These are phyloP conservation scores for Xylariales sp. DNA, from an alignment of 2,329 filamentous ascomycete species.

Conservation along the genomic window DNA sequence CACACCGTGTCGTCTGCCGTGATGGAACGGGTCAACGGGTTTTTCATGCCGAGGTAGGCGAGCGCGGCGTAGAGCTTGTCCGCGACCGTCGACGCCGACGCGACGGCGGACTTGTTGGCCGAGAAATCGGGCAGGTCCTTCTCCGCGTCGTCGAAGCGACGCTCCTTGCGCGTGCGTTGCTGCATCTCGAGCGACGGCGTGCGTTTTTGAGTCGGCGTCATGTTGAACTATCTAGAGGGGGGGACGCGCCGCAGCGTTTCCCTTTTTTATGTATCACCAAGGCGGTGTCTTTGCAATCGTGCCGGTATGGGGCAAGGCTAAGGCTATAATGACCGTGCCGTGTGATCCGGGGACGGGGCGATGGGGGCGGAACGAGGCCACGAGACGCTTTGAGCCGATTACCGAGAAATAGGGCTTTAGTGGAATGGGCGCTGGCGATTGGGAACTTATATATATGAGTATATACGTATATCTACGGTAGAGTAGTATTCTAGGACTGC, in stretches of 20 bases:
- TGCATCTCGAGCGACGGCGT: conserved; percentile 58
- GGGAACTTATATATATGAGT: not conserved
- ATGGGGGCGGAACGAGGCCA: conserved; percentile 18
- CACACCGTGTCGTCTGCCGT: conserved; percentile 79
- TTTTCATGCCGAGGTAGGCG: conserved; percentile 63
- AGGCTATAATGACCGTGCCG: conserved; percentile 36
- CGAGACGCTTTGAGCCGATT: conserved; percentile 19
- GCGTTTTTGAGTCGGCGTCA: conserved; percentile 39
- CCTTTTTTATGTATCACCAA: conserved; percentile 23
- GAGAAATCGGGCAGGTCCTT: conserved; percentile 56
- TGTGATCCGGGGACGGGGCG: conserved; percentile 35
- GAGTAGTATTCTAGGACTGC: conserved; percentile 20
- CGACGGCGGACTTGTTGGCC: conserved; percentile 43
- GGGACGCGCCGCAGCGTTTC: not conserved
- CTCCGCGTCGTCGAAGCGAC: conserved; percentile 63
- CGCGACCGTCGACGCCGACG: conserved; percentile 38
- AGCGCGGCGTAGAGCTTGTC: conserved; percentile 56
- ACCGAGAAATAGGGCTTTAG: conserved; percentile 1
- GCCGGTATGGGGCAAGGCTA: not conserved
- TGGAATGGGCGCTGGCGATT: conserved; percentile 1
- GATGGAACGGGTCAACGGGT: conserved; percentile 70
- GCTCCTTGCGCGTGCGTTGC: conserved; percentile 60
- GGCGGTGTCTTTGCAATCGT: conserved; percentile 15
- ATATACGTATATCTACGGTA: too few species aligned
- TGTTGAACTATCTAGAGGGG: conserved; percentile 30